Evolutionary conservation across 75 land plant genomes (phyloP).

Genomic region (Pinus albicaulis): DNA sequence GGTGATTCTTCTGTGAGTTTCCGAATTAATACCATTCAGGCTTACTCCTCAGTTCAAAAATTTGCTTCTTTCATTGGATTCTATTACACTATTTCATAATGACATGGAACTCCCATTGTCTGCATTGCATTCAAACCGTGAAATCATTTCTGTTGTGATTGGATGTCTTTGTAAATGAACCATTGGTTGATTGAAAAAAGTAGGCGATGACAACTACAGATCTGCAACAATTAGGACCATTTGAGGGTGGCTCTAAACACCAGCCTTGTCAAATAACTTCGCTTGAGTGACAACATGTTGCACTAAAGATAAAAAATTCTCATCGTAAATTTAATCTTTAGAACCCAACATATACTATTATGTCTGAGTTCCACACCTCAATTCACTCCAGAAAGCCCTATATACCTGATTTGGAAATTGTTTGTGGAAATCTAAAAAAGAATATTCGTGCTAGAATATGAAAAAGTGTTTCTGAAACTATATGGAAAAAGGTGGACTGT

Average conservation of each 20-base stretch:
- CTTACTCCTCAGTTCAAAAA: slow-evolving; percentile 49
- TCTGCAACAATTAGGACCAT: slow-evolving; percentile 6
- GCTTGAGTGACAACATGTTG: slow-evolving; percentile 38
- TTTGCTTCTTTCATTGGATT: slow-evolving; percentile 38
- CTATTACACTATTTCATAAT: slow-evolving; percentile 31
- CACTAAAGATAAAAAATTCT: slow-evolving; percentile 42
- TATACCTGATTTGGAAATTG: too few species aligned
- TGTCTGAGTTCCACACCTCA: slow-evolving; percentile 40
- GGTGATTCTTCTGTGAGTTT: slow-evolving; percentile 47
- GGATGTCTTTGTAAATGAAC: slow-evolving; percentile 51
- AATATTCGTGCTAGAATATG: too few species aligned
- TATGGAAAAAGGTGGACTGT: too few species aligned
- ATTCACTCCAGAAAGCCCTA: too few species aligned
- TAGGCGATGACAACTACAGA: slow-evolving; percentile 35
- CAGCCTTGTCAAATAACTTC: slow-evolving; percentile 7
- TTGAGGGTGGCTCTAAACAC: slow-evolving; percentile 2
- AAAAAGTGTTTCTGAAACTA: too few species aligned
- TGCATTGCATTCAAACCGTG: slow-evolving; percentile 34
- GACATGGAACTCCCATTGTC: slow-evolving; percentile 41
- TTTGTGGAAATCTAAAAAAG: too few species aligned
- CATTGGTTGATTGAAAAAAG: slow-evolving; percentile 50
- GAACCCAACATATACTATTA: slow-evolving; percentile 44
- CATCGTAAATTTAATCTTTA: slow-evolving; percentile 42
- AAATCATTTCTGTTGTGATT: slow-evolving; percentile 43
- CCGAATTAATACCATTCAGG: slow-evolving; percentile 50